Conservation (phyloP, 108 stramenopile species). For the Cyclotella sp. region DNA sequence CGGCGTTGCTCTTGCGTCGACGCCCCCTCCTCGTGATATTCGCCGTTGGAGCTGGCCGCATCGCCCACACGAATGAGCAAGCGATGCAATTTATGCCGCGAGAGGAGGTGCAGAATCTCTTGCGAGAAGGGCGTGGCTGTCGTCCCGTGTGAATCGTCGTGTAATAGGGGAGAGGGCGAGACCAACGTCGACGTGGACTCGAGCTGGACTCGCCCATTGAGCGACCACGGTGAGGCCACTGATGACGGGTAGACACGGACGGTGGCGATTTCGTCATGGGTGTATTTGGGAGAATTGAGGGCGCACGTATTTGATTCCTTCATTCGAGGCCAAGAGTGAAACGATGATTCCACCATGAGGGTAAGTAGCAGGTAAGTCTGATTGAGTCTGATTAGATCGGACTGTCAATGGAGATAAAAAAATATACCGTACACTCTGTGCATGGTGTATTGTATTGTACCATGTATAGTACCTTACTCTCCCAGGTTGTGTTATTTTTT, state of each 20-base stretch:
- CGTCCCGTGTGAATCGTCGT: neutral
- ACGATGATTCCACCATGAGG: neutral
- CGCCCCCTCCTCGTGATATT: neutral
- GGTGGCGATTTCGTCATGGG: constrained; percentile 42
- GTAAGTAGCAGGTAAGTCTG: neutral
- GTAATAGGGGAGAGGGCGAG: constrained; percentile 36
- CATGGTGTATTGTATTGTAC: too few species aligned
- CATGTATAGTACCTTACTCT: too few species aligned
- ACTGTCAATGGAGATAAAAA: too few species aligned
- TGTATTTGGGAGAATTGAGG: constrained; percentile 4
- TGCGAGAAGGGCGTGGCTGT: constrained; percentile 46
- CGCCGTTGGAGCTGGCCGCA: constrained; percentile 18
- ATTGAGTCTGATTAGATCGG: too few species aligned
- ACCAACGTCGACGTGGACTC: constrained; percentile 45
- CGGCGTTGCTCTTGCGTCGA: constrained; percentile 9
- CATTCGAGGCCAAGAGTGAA: neutral
- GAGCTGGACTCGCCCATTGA: constrained; percentile 36
- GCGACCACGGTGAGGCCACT: constrained; percentile 19
- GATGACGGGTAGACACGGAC: constrained; percentile 29
- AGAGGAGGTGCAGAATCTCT: constrained; percentile 28
- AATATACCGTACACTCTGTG: too few species aligned
- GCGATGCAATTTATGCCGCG: constrained; percentile 34
- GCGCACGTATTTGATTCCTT: neutral
- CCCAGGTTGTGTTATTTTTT: too few species aligned
- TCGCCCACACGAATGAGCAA: constrained; percentile 44